Percentiles rank a stretch among this genome's conserved stretches.
phyloP scores from a whole-genome alignment of 2,329 filamentous ascomycete species.

The Periconia sp. region DNA sequence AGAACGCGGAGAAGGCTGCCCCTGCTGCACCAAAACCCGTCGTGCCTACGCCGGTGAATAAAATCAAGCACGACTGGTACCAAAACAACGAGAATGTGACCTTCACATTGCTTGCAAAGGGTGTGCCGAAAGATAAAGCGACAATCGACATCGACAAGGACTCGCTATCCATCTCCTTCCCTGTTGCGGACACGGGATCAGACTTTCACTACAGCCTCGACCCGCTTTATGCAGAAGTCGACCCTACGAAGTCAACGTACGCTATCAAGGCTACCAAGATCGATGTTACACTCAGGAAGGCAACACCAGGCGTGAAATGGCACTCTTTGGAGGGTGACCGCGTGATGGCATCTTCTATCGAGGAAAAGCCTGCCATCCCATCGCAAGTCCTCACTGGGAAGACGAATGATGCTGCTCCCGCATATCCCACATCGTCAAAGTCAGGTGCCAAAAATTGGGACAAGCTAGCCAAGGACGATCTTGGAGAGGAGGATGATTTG shows the following conservation, averaged over 20 bases:
- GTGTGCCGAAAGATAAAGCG: constrained; percentile 63
- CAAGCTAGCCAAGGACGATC: constrained; percentile 65
- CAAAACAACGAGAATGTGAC: constrained; percentile 67
- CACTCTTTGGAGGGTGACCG: constrained; percentile 57
- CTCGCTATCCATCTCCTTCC: constrained; percentile 64
- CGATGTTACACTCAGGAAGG: constrained; percentile 76
- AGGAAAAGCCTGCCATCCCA: constrained; percentile 18
- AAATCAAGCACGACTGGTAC: constrained; percentile 74
- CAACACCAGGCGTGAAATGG: constrained; percentile 72
- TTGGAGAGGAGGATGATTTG: constrained; percentile 60
- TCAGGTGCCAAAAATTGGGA: constrained; percentile 93
- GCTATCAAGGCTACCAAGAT: constrained; percentile 78
- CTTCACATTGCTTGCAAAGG: constrained; percentile 70
- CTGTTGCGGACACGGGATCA: constrained; percentile 56
- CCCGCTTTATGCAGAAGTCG: constrained; percentile 71
- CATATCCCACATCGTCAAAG: constrained; percentile 87
- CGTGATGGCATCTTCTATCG: constrained; percentile 15
- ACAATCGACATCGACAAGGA: constrained; percentile 58
- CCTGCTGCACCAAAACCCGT: constrained; percentile 34
- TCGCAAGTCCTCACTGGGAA: constrained; percentile 25
- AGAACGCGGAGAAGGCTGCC: constrained; percentile 13
- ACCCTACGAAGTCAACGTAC: constrained; percentile 64
- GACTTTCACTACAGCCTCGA: constrained; percentile 68
- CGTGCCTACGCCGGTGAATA: constrained; percentile 56
- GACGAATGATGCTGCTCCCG: constrained; percentile 52